Percentiles rank a stretch among this genome's conserved stretches.
phyloP scores from a whole-genome alignment of 495 filamentous ascomycete species.

The Stereocaulon alpinum region DNA sequence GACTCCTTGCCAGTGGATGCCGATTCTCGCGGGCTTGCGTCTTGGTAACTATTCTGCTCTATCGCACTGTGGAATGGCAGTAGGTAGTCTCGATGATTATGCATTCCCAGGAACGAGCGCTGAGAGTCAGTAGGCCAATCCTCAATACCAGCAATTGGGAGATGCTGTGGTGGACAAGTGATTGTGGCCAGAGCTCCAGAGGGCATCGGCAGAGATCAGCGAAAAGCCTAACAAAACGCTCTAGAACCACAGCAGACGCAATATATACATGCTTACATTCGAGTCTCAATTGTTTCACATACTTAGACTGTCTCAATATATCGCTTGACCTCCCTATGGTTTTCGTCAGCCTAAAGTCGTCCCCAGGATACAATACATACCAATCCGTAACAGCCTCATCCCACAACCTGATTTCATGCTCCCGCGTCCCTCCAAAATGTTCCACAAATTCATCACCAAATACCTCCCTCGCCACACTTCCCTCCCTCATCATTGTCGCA shows the following conservation, averaged over 20 bases:
- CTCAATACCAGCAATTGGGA: no score
- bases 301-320: slow-evolving; percentile 63
- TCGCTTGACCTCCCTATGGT: slow-evolving; percentile 49
- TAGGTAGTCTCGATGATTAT: no score
- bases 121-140: no score
- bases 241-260: neutral
- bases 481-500: slow-evolving; percentile 56
- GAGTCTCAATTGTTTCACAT: neutral
- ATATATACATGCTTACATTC: neutral
- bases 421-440: slow-evolving; percentile 84
- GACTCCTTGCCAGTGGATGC: no score
- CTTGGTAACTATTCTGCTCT: no score
- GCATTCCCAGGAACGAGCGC: no score
- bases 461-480: slow-evolving; percentile 78
- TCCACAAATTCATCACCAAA: slow-evolving; percentile 94
- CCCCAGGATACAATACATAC: slow-evolving; percentile 38
- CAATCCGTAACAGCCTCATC: slow-evolving; percentile 94
- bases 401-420: slow-evolving; percentile 85
- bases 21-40: no score
- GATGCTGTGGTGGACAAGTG: no score
- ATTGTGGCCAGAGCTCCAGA: no score
- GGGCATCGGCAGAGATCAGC: no score
- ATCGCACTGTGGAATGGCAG: no score
- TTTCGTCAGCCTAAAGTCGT: slow-evolving; percentile 8
- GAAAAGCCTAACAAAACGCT: neutral